These are phyloP conservation scores for Rhododendron griersonianum DNA, from an alignment of 148 eudicot genomes.

Conservation along the genomic window DNA sequence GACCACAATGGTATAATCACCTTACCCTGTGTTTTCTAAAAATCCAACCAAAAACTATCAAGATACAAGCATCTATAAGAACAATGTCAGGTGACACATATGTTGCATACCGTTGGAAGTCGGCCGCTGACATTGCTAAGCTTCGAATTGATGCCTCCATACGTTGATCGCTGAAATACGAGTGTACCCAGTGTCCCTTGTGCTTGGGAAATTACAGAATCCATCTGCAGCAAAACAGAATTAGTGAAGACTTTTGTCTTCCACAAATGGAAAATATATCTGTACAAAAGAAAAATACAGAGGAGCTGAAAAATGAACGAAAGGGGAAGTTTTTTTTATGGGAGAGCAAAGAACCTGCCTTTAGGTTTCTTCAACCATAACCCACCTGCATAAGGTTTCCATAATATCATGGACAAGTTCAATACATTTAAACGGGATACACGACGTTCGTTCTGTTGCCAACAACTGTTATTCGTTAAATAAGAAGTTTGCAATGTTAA, in stretches of 20 bases:
- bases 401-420: background rate
- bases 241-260: background rate
- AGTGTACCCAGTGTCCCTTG: conserved; percentile 49
- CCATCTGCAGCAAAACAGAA: conserved; percentile 31
- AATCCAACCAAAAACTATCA: background rate
- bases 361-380: background rate
- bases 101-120: conserved; percentile 41
- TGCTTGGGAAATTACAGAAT: conserved; percentile 57
- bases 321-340: background rate
- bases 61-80: background rate
- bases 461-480: background rate
- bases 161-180: conserved; percentile 47
- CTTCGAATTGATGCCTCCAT: conserved; percentile 54
- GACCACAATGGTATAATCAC: background rate
- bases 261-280: background rate
- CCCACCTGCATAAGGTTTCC: background rate
- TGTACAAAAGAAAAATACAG: background rate
- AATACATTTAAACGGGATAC: background rate
- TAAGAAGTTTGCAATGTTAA: background rate
- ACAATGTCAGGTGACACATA: background rate
- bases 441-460: background rate
- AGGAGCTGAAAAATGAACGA: background rate
- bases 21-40: background rate
- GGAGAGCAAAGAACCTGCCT: background rate
- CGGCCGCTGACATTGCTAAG: conserved; percentile 55